Percentiles rank a stretch among this genome's conserved stretches.
Evolutionary conservation across 139 green algal genomes (phyloP).

Genomic region (Chlamydomonas schloesseri): DNA sequence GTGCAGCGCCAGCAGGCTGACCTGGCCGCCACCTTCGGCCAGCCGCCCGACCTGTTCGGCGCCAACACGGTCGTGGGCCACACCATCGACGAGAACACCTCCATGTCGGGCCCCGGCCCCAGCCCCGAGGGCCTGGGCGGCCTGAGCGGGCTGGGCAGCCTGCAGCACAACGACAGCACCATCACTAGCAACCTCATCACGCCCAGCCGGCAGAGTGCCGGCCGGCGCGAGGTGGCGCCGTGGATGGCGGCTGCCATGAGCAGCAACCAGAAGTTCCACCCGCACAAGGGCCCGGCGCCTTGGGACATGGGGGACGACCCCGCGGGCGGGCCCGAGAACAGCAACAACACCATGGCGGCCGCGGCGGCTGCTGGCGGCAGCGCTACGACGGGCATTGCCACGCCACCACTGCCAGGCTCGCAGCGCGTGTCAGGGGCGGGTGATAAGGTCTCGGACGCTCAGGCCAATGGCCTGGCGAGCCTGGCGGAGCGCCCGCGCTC

Average conservation of each 20-base stretch:
- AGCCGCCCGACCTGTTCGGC: background rate
- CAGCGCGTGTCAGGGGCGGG: too few relatives aligned
- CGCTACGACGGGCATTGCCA: too few relatives aligned
- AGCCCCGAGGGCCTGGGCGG: too few relatives aligned
- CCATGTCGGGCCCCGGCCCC: background rate
- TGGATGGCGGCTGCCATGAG: too few relatives aligned
- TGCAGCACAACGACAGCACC: background rate
- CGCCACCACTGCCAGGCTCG: too few relatives aligned
- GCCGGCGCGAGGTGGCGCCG: too few relatives aligned
- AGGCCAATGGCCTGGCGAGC: too few relatives aligned
- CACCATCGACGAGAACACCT: background rate
- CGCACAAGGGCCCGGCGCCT: slow-evolving; percentile 3
- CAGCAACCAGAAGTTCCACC: background rate
- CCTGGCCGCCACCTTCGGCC: background rate
- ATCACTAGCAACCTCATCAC: background rate
- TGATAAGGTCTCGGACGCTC: too few relatives aligned
- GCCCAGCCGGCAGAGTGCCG: background rate
- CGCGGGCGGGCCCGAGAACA: background rate
- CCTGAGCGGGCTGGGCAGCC: background rate
- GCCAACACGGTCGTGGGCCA: background rate
- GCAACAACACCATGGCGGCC: background rate
- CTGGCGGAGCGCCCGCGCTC: too few relatives aligned
- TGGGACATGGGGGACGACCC: slow-evolving; percentile 1
- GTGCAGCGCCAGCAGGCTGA: background rate
- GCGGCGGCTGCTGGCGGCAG: too few relatives aligned